phyloP scores from a whole-genome alignment of 805 yeast genomes.

The Yamadazyma takamatsuzukensis region DNA sequence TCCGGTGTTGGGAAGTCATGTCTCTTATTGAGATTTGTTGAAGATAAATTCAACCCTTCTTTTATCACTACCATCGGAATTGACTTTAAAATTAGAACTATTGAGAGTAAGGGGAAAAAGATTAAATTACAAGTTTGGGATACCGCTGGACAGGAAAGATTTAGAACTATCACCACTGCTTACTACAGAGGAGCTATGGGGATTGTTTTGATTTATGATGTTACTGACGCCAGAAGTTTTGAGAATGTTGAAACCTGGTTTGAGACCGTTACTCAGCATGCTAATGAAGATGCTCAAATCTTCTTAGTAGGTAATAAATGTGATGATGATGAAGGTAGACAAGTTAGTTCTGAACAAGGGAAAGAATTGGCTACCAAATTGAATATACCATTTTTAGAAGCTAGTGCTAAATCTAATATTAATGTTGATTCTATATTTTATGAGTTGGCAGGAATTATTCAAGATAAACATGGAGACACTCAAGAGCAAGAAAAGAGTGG shows the following conservation, averaged over 20 bases:
- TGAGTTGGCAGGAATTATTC: constrained; percentile 81
- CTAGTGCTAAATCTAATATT: constrained; percentile 90
- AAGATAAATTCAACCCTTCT: constrained; percentile 93
- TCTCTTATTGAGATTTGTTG: constrained; percentile 86
- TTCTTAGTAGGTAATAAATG: constrained; percentile 94
- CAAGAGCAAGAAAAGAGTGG: constrained; percentile 25
- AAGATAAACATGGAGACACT: constrained; percentile 63
- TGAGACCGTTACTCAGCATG: constrained; percentile 93
- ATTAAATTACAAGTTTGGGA: constrained; percentile 97
- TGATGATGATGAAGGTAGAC: constrained; percentile 85
- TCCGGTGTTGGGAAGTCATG: constrained; percentile 89
- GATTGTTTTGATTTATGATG: constrained; percentile 78
- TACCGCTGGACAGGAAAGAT: constrained; percentile 96
- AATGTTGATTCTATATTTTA: constrained; percentile 91
- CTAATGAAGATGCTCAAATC: constrained; percentile 92
- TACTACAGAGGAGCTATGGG: constrained; percentile 91
- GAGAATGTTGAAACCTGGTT: constrained; percentile 93
- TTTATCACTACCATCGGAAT: constrained; percentile 98
- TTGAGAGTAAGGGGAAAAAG: constrained; percentile 87
- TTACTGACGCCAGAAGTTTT: constrained; percentile 86
- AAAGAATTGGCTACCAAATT: constrained; percentile 81
- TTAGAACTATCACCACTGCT: constrained; percentile 91
- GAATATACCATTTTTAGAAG: constrained; percentile 89
- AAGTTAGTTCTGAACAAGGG: constrained; percentile 87
- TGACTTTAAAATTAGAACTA: constrained; percentile 95